Percentiles rank a stretch among this genome's conserved stretches.
phyloP scores from a whole-genome alignment of 106 monocot species.

The Chionographis japonica region DNA sequence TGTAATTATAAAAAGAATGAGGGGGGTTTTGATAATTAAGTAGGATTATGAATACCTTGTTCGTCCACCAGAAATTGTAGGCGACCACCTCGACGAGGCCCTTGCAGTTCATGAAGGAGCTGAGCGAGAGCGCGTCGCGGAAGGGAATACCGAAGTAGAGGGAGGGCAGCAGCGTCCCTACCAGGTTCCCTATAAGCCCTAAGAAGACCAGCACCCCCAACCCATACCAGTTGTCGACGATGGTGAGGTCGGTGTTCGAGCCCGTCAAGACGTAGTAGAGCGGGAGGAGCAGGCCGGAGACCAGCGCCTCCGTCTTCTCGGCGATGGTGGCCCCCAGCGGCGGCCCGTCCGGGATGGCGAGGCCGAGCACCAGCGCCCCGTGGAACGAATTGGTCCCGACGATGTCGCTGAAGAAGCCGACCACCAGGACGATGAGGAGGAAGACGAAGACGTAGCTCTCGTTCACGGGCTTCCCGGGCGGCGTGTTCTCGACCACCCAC shows the following conservation, averaged over 20 bases:
- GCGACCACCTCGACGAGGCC: constrained; percentile 50
- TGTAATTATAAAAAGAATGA: too few relatives aligned
- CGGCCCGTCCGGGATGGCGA: constrained; percentile 38
- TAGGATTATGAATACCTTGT: constrained; percentile 9
- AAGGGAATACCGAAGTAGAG: constrained; percentile 30
- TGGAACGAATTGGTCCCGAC: constrained; percentile 21
- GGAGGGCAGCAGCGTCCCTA: constrained; percentile 21
- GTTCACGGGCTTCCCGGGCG: constrained; percentile 32
- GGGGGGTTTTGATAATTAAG: too few relatives aligned
- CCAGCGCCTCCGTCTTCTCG: constrained; percentile 35
- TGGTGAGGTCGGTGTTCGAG: constrained; percentile 5
- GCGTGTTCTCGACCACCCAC: constrained; percentile 33
- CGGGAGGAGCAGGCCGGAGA: constrained; percentile 25
- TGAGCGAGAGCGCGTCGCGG: constrained; percentile 35
- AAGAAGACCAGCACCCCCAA: constrained; percentile 17
- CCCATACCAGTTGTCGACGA: not conserved
- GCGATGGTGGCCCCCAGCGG: constrained; percentile 25
- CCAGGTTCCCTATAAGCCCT: constrained; percentile 24
- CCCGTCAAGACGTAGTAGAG: constrained; percentile 27
- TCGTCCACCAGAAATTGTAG: constrained; percentile 24
- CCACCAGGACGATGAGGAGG: constrained; percentile 20
- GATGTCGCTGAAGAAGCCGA: constrained; percentile 17
- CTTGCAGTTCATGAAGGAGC: constrained; percentile 39
- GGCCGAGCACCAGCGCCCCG: constrained; percentile 25
- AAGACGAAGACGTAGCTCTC: constrained; percentile 25